Base-by-base conservation (phyloP, 768 basidiomycete species). In the Filobasidium floriforme region DNA sequence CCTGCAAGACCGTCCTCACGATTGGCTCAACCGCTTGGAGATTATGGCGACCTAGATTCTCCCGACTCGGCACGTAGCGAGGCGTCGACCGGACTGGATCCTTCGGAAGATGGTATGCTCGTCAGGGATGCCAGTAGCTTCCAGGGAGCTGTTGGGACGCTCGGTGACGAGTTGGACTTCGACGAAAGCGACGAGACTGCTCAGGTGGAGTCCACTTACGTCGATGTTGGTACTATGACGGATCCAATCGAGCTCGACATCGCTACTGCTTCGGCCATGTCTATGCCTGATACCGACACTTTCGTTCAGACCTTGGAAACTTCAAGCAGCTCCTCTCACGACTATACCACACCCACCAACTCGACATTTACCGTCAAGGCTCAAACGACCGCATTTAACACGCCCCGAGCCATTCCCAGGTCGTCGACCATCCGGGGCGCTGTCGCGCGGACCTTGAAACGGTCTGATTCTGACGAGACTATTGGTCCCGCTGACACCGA, bases 81-180 rank as follows among this genome's bases (percentile, higher is more conserved):
- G 54, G 51, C 41, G 51, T 61, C 37, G 40, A 41, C 22, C 46
- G 66, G 51, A 51, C 14, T 49, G 18, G 46, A 10, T 29, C 49
- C 3, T 22, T 63, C 49, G 28, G 51, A 9, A 55, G 60, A 26
- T 43, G 62, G 41, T 43, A 63, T 28, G 66, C 66, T n/a, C 49
- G 65, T 61, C 52, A 67, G 43, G 28, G 32, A 29, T 28, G 44
- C 41, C 12, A 41, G 41, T n/a, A 63, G 46, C 55, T 63, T 43
- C 54, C 26, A 44, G 28, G 32, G 37, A 11, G 44, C 67, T 19
- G 28, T 63, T 3, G 62, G 63, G n/a, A 73, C 75, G 14, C 68
- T 77, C 0, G 69, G 70, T 19, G 75, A 75, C 59, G 76, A 77
- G 67, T 68, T 77, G 7, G 73, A 69, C 12, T 52, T 61, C n/a